Conservation (phyloP, 2,329 filamentous ascomycete species). For the Zopfia rhizophila region DNA sequence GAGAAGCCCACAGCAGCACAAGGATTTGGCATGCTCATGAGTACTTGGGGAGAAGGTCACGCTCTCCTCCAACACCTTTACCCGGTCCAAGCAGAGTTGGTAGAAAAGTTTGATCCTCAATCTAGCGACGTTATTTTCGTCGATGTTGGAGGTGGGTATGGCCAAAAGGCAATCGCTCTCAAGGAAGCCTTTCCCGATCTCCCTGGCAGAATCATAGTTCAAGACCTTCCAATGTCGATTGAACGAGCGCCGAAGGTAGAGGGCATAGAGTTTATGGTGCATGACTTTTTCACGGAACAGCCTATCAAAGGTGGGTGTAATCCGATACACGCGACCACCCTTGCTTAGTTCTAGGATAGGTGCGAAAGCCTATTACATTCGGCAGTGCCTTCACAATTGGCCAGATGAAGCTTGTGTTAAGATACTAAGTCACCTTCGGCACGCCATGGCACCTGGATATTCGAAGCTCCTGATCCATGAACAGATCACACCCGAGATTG, state of each 20-base stretch:
- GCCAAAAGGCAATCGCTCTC: conserved; percentile 56
- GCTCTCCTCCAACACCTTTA: conserved; percentile 25
- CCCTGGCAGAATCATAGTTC: conserved; percentile 58
- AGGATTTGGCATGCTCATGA: conserved; percentile 15
- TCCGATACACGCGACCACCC: neutral
- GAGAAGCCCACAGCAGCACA: conserved; percentile 10
- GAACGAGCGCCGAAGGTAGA: conserved; percentile 28
- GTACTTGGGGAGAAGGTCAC: conserved; percentile 11
- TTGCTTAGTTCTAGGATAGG: neutral
- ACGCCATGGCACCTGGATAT: conserved; percentile 29
- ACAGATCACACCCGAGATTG: conserved; percentile 23
- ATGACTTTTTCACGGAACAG: conserved; percentile 61
- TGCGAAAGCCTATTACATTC: conserved; percentile 35
- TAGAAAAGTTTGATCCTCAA: conserved; percentile 33
- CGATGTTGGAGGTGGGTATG: conserved; percentile 57
- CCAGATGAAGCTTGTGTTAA: conserved; percentile 24
- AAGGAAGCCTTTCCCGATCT: conserved; percentile 47
- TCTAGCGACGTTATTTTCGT: conserved; percentile 44
- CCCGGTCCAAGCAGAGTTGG: conserved; percentile 40
- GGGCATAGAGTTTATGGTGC: conserved; percentile 46
- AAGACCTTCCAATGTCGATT: conserved; percentile 59
- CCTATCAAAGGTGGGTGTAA: conserved; percentile 55
- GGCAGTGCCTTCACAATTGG: conserved; percentile 36
- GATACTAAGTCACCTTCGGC: conserved; percentile 24
- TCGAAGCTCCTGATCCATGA: conserved; percentile 30